A percentile compares a stretch with the other conserved stretches of the same genome.
Conservation (phyloP, 805 yeast species). For the Metschnikowia koreensis region DNA sequence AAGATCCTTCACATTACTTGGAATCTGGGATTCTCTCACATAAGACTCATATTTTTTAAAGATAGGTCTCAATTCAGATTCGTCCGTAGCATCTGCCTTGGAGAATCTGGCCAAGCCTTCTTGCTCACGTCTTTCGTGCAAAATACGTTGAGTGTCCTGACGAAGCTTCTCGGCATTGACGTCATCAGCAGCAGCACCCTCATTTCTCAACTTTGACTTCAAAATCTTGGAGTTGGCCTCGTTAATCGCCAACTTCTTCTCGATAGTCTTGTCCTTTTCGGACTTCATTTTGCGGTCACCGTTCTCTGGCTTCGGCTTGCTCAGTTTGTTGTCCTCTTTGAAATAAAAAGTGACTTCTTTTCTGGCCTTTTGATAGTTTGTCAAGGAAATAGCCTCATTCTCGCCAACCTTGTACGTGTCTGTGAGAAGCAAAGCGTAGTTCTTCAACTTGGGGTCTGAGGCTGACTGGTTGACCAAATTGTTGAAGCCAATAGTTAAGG, state of each 20-base stretch:
- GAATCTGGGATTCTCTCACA: constrained; percentile 89
- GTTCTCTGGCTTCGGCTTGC: constrained; percentile 17
- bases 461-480: constrained; percentile 50
- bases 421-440: constrained; percentile 69
- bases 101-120: constrained; percentile 82
- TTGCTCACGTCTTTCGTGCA: constrained; percentile 82
- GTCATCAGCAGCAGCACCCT: constrained; percentile 66
- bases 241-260: constrained; percentile 27
- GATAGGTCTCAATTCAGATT: constrained; percentile 60
- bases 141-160: constrained; percentile 75
- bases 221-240: constrained; percentile 61
- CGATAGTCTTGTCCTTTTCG: constrained; percentile 37
- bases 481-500: constrained; percentile 75
- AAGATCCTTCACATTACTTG: constrained; percentile 76
- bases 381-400: constrained; percentile 61
- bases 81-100: constrained; percentile 71
- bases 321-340: constrained; percentile 63
- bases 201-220: constrained; percentile 77
- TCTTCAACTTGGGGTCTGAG: constrained; percentile 49
- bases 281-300: constrained; percentile 31
- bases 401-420: constrained; percentile 77
- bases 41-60: constrained; percentile 94
- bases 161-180: constrained; percentile 69
- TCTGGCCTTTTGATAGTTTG: constrained; percentile 69
- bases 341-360: constrained; percentile 81